Evolutionary conservation across 352 stramenopile species (phyloP).

Genomic region (Albugo candida): DNA sequence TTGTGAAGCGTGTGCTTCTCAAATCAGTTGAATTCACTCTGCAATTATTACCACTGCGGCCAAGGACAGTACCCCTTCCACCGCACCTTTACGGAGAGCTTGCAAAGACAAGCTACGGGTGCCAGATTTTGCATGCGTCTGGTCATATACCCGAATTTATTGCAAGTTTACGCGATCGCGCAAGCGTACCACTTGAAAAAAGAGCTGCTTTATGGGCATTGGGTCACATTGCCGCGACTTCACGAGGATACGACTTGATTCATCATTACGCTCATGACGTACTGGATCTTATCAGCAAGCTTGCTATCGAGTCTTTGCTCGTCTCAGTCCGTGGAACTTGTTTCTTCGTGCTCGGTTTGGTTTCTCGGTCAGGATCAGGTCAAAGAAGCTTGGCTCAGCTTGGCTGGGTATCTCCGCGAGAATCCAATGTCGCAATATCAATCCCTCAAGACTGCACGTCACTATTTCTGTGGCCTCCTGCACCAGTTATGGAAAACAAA

Average conservation of each 20-base stretch:
- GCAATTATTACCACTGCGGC: slow-evolving; percentile 56
- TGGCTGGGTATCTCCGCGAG: slow-evolving; percentile 57
- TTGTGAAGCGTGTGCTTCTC: slow-evolving; percentile 61
- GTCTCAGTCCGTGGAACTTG: slow-evolving; percentile 74
- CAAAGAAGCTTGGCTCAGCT: slow-evolving; percentile 42
- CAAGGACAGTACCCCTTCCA: slow-evolving; percentile 54
- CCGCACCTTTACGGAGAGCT: slow-evolving; percentile 74
- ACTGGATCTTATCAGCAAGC: slow-evolving; percentile 71
- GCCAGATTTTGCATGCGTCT: slow-evolving; percentile 55
- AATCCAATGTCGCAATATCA: slow-evolving; percentile 51
- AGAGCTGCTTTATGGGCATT: slow-evolving; percentile 69
- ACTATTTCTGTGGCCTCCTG: slow-evolving; percentile 51
- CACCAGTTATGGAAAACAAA: background rate
- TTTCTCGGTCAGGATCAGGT: slow-evolving; percentile 41
- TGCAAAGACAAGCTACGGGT: slow-evolving; percentile 63
- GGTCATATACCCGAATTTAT: slow-evolving; percentile 74
- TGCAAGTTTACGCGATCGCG: slow-evolving; percentile 51
- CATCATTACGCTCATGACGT: slow-evolving; percentile 65
- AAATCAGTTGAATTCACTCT: slow-evolving; percentile 81
- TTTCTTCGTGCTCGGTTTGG: slow-evolving; percentile 68
- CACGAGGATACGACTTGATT: slow-evolving; percentile 61
- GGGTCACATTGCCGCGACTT: slow-evolving; percentile 60
- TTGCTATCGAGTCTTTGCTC: slow-evolving; percentile 59
- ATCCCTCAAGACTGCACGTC: slow-evolving; percentile 62
- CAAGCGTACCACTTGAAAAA: slow-evolving; percentile 69